Percentiles rank a stretch among this genome's conserved stretches.
phyloP scores from a whole-genome alignment of 148 eudicot genomes.

The Linanthus parryae region DNA sequence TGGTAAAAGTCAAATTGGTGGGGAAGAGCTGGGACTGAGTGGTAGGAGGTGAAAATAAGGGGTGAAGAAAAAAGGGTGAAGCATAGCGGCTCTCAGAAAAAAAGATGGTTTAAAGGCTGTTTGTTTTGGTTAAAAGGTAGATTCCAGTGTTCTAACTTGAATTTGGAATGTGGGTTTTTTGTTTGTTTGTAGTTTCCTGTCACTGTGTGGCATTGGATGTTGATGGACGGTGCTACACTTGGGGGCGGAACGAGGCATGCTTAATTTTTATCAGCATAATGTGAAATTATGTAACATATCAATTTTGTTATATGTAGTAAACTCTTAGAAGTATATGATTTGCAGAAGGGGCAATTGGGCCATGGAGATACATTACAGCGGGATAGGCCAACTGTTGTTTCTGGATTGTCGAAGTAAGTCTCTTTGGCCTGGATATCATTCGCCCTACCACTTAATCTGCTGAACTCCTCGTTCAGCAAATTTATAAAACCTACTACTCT shows the following conservation, averaged over 20 bases:
- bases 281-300: slow-evolving; percentile 9
- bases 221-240: slow-evolving; percentile 91
- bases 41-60: not conserved
- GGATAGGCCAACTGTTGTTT: slow-evolving; percentile 87
- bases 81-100: no score
- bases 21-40: no score
- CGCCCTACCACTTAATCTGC: no score
- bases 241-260: slow-evolving; percentile 96
- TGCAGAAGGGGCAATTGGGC: slow-evolving; percentile 94
- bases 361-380: slow-evolving; percentile 93
- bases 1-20: no score
- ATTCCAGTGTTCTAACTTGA: not conserved
- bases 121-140: not conserved
- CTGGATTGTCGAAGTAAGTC: slow-evolving; percentile 64
- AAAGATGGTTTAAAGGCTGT: no score
- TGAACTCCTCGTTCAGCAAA: no score
- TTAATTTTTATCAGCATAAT: slow-evolving; percentile 3
- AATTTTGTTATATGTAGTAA: not conserved
- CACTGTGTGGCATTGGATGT: slow-evolving; percentile 98
- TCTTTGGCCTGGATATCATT: no score
- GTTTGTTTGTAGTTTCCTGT: slow-evolving; percentile 62
- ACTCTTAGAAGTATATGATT: not conserved
- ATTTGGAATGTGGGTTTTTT: slow-evolving; percentile 3
- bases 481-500: no score
- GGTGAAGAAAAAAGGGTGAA: not conserved